These are phyloP conservation scores for Lasiosphaeria ovina DNA, from an alignment of 495 filamentous ascomycete species.

Conservation along the genomic window DNA sequence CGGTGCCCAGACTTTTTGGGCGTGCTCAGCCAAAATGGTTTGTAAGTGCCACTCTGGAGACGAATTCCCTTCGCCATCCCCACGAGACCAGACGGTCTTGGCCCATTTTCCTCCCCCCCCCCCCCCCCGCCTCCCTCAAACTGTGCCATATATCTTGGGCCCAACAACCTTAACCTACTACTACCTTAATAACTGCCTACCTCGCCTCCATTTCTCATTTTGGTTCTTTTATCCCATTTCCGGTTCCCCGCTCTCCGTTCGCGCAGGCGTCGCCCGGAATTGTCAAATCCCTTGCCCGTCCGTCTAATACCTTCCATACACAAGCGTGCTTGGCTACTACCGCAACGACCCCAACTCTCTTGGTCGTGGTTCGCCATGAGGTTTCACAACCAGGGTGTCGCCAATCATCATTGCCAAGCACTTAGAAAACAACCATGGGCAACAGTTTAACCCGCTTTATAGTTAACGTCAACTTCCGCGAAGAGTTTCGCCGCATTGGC, in stretches of 20 bases:
- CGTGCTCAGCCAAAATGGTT: neutral
- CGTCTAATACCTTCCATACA: neutral
- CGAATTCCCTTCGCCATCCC: neutral
- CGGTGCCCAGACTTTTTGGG: neutral
- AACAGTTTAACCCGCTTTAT: slow-evolving; percentile 8
- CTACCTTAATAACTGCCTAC: too few relatives aligned
- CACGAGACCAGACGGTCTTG: too few relatives aligned
- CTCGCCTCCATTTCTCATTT: too few relatives aligned
- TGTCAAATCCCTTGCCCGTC: neutral
- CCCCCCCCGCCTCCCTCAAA: too few relatives aligned
- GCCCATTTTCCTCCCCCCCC: too few relatives aligned
- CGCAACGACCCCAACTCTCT: neutral
- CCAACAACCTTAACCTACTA: too few relatives aligned
- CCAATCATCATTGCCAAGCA: neutral
- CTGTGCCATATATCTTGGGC: too few relatives aligned
- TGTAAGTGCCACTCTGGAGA: neutral
- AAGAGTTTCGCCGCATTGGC: slow-evolving; percentile 16
- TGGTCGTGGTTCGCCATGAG: slow-evolving; percentile 9
- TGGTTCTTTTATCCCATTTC: too few relatives aligned
- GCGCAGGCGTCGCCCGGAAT: too few relatives aligned
- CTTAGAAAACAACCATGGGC: slow-evolving; percentile 7
- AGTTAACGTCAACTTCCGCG: slow-evolving; percentile 21
- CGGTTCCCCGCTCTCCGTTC: too few relatives aligned
- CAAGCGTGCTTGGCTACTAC: neutral
- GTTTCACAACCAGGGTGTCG: slow-evolving; percentile 2